Evolutionary conservation across 2,329 filamentous ascomycete species (phyloP).

Genomic region (Dothiorella sarmentorum): DNA sequence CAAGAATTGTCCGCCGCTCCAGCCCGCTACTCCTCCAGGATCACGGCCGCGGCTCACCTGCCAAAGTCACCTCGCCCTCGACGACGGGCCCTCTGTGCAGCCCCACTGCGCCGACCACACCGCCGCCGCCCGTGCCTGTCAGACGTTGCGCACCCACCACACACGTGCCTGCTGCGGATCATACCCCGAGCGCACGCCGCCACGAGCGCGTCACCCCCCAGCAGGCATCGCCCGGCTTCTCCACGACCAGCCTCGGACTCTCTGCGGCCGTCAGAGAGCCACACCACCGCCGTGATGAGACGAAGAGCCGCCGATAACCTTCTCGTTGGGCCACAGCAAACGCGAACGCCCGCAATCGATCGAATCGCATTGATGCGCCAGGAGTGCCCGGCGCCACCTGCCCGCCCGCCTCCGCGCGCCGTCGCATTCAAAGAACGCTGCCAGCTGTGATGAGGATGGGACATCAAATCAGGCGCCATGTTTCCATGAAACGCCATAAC

Average conservation of each 20-base stretch:
- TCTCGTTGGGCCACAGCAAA: not conserved
- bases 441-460: not conserved
- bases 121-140: conserved; percentile 10
- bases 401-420: conserved; percentile 13
- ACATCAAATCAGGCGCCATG: not conserved
- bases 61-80: not conserved
- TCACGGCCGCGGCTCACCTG: conserved; percentile 12
- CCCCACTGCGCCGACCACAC: conserved; percentile 12
- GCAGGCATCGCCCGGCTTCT: conserved; percentile 17
- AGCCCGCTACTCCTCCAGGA: conserved; percentile 6
- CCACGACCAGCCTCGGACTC: conserved; percentile 14
- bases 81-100: conserved; percentile 5
- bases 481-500: conserved; percentile 17
- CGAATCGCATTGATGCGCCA: conserved; percentile 10
- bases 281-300: not conserved
- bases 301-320: not conserved
- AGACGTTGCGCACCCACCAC: conserved; percentile 6
- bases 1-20: no score
- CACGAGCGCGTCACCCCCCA: conserved; percentile 7
- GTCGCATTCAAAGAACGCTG: conserved; percentile 7
- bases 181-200: conserved; percentile 15
- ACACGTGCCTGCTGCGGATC: conserved; percentile 18
- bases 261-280: conserved; percentile 8
- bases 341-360: not conserved
- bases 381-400: conserved; percentile 8